Conservation (phyloP, 352 stramenopile genomes). For the Pelagophyceae sp. region DNA sequence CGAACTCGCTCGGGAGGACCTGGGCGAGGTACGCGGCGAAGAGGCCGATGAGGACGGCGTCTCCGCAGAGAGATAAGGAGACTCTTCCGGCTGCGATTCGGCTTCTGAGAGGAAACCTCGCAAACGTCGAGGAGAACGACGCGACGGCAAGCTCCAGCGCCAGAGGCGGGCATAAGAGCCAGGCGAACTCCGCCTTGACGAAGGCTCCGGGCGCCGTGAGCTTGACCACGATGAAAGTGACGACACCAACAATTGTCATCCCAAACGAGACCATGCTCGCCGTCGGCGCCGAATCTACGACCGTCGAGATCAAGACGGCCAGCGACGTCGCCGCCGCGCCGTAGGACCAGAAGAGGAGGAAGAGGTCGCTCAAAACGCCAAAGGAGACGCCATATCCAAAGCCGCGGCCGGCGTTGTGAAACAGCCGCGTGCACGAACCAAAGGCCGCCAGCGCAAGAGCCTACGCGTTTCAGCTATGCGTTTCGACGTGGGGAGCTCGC, state of each 20-base stretch:
- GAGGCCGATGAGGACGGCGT: conserved; percentile 72
- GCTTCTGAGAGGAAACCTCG: neutral
- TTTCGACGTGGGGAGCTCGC: no score
- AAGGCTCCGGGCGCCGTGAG: neutral
- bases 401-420: neutral
- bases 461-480: no score
- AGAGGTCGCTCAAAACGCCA: neutral
- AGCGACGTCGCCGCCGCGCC: neutral
- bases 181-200: neutral
- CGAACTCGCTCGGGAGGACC: conserved; percentile 74
- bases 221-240: conserved; percentile 11
- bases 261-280: neutral
- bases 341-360: neutral
- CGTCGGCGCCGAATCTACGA: neutral
- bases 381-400: neutral
- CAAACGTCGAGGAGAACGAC: neutral
- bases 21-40: conserved; percentile 75
- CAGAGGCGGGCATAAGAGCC: neutral
- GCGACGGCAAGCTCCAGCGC: neutral
- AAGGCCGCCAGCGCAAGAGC: neutral
- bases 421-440: neutral
- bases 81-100: neutral
- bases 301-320: neutral
- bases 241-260: neutral
- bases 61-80: conserved; percentile 37